Evolutionary conservation across 2,329 filamentous ascomycete genomes (phyloP).

Genomic region (Venturia effusa): DNA sequence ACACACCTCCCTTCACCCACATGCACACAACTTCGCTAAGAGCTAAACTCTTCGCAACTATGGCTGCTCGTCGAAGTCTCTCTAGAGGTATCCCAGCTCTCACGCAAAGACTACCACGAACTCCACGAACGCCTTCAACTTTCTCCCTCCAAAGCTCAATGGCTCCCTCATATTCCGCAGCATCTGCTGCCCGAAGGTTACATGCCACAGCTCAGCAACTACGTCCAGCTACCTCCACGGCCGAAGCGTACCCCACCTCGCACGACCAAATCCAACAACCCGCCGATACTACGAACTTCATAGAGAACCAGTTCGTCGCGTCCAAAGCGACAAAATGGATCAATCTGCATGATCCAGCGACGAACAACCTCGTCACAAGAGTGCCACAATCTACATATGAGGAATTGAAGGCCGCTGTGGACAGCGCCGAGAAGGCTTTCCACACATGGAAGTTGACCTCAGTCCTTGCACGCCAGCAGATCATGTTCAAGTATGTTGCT

Average conservation of each 20-base stretch:
- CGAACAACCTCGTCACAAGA: conserved; percentile 74
- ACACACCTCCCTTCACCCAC: too few species aligned
- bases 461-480: conserved; percentile 64
- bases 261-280: conserved; percentile 61
- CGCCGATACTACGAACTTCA: conserved; percentile 66
- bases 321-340: conserved; percentile 64
- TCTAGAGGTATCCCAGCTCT: conserved; percentile 31
- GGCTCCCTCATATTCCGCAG: conserved; percentile 21
- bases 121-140: conserved; percentile 19
- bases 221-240: conserved; percentile 34
- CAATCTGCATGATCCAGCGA: conserved; percentile 71
- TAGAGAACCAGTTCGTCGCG: conserved; percentile 66
- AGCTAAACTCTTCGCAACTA: not conserved
- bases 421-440: conserved; percentile 66
- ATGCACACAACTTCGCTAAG: too few species aligned
- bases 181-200: conserved; percentile 33
- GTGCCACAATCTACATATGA: conserved; percentile 72
- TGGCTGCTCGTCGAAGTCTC: conserved; percentile 33
- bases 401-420: conserved; percentile 65
- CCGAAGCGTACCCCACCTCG: conserved; percentile 53
- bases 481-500: conserved; percentile 78
- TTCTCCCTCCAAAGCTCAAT: conserved; percentile 22
- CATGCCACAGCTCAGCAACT: conserved; percentile 46
- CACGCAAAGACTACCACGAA: conserved; percentile 24
- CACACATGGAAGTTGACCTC: conserved; percentile 62